Conservation (phyloP, 176 grass and related monocot genomes). For the Musa itinerans region DNA sequence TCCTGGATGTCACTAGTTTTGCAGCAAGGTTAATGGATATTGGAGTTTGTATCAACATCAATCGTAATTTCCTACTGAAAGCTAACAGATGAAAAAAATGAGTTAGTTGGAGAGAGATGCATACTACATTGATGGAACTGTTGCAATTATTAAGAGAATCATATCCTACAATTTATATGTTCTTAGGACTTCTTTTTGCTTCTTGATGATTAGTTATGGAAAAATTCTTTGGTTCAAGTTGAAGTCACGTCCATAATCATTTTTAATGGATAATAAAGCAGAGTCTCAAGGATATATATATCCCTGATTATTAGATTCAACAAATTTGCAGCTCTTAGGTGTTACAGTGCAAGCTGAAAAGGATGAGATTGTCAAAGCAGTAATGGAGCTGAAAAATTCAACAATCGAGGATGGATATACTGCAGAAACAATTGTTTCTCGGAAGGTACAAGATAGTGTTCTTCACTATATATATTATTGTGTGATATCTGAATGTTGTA, state of each 20-base stretch:
- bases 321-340: conserved; percentile 57
- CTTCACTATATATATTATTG: conserved; percentile 12
- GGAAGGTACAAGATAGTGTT: conserved; percentile 42
- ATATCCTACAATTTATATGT: background rate
- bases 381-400: conserved; percentile 64
- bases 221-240: background rate
- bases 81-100: background rate
- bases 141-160: background rate
- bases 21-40: background rate
- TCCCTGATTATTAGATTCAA: conserved; percentile 5
- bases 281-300: background rate
- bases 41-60: background rate
- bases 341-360: conserved; percentile 85
- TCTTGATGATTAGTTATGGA: background rate
- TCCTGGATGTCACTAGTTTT: background rate
- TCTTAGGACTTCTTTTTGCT: background rate
- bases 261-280: background rate
- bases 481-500: conserved; percentile 12
- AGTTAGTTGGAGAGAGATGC: background rate
- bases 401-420: conserved; percentile 84
- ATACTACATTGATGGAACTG: too few relatives aligned
- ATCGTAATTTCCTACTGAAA: background rate
- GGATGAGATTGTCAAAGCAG: conserved; percentile 93
- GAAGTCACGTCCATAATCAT: conserved; percentile 3
- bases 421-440: conserved; percentile 34